Conservation (phyloP, 2,329 filamentous ascomycete species). For the Sporothrix phasma region DNA sequence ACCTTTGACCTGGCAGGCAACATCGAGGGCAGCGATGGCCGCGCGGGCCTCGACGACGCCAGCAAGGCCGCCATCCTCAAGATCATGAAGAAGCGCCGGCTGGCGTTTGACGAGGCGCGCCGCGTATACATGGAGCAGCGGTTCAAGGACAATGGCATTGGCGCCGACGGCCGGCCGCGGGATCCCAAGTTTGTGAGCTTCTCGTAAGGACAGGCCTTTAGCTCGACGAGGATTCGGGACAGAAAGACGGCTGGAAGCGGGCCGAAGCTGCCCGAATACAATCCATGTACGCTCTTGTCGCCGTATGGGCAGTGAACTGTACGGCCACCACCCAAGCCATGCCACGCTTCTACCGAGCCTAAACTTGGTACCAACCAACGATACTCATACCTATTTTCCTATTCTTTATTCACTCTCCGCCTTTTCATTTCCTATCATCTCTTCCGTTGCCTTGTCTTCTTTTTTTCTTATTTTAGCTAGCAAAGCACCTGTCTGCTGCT, state of each 20-base stretch:
- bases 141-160: conserved; percentile 83
- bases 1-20: conserved; percentile 80
- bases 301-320: neutral
- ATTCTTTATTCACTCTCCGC: neutral
- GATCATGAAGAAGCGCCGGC: conserved; percentile 79
- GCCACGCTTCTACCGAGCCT: neutral
- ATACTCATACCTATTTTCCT: neutral
- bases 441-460: neutral
- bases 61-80: conserved; percentile 74
- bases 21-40: conserved; percentile 64
- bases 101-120: conserved; percentile 86
- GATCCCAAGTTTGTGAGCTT: conserved; percentile 97
- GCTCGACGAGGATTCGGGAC: neutral
- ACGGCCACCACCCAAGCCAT: neutral
- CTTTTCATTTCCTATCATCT: neutral
- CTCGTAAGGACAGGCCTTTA: conserved; percentile 49
- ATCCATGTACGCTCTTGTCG: neutral
- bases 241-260: too few relatives aligned
- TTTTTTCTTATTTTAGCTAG: neutral
- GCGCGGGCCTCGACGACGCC: conserved; percentile 69
- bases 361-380: neutral
- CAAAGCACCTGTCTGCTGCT: neutral
- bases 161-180: conserved; percentile 71
- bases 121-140: conserved; percentile 74
- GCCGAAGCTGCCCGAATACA: neutral